Percentiles rank a stretch among this genome's conserved stretches.
These are phyloP conservation scores for Russula emetica DNA, from an alignment of 768 basidiomycete genomes.

Conservation along the genomic window DNA sequence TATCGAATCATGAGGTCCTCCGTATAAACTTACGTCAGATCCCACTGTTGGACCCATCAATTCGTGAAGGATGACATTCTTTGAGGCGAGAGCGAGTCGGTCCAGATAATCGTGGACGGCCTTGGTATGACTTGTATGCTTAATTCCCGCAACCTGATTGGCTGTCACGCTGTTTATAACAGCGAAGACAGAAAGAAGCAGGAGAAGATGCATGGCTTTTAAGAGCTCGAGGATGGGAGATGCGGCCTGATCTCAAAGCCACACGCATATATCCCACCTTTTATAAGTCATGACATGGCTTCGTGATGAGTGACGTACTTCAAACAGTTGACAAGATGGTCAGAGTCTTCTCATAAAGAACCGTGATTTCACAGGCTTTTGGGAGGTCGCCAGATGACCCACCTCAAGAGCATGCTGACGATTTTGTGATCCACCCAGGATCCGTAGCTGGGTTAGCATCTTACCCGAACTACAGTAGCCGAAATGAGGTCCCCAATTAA, in stretches of 20 bases:
- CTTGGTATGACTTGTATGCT: not conserved
- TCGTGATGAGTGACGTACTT: not conserved
- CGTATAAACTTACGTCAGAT: constrained; percentile 1
- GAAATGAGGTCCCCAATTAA: too few species aligned
- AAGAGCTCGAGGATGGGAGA: not conserved
- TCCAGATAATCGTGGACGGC: constrained; percentile 2
- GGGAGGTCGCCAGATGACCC: not conserved
- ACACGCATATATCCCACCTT: not conserved
- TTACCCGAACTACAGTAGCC: too few species aligned
- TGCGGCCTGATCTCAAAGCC: not conserved
- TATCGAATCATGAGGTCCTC: not conserved
- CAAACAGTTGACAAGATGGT: too few species aligned
- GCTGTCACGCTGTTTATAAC: not conserved
- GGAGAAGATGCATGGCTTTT: not conserved
- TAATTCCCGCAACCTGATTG: not conserved
- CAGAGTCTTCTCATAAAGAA: too few species aligned
- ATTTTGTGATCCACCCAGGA: not conserved
- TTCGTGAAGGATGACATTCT: not conserved
- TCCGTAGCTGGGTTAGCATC: not conserved
- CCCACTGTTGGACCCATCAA: constrained; percentile 12
- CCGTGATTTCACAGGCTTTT: not conserved
- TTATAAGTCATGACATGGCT: not conserved
- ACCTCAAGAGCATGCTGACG: not conserved
- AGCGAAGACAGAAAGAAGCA: not conserved
- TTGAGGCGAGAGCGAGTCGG: constrained; percentile 3